A percentile compares a stretch with the other conserved stretches of the same genome.
Evolutionary conservation across 139 green algal species (phyloP).

Genomic region (Coelastrella sp.): DNA sequence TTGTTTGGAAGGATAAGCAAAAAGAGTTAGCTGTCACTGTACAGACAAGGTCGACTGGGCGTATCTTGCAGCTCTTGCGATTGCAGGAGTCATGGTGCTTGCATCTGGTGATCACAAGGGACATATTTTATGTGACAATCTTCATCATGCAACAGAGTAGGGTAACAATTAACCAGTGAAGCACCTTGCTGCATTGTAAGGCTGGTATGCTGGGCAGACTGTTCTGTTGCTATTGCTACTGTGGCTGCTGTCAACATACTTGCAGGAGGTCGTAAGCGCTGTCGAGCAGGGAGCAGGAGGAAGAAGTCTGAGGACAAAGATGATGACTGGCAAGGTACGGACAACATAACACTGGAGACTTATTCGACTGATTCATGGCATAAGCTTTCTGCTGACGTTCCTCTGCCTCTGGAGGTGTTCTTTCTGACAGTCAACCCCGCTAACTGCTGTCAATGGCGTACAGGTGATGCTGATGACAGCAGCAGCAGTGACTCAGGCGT

Average conservation of each 20-base stretch:
- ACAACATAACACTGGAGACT: background rate
- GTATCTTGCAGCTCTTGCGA: no score
- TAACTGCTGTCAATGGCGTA: background rate
- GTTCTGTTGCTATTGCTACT: background rate
- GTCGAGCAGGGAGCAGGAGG: background rate
- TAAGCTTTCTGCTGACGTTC: background rate
- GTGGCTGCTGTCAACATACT: no score
- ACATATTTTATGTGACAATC: no score
- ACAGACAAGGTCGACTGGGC: no score
- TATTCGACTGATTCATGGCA: background rate
- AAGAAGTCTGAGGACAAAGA: background rate
- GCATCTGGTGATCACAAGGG: no score
- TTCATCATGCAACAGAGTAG: no score
- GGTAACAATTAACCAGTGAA: background rate
- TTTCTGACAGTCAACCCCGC: background rate
- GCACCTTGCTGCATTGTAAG: background rate
- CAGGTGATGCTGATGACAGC: conserved; percentile 6
- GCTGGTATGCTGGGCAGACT: background rate
- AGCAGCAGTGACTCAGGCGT: conserved; percentile 14
- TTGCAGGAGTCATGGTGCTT: no score
- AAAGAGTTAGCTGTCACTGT: no score
- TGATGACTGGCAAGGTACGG: background rate
- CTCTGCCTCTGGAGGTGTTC: background rate
- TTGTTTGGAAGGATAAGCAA: no score
- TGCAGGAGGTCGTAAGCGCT: background rate